Percentiles rank a stretch among this genome's conserved stretches.
Evolutionary conservation across 352 stramenopile genomes (phyloP).

Genomic region (Pythium volutum): DNA sequence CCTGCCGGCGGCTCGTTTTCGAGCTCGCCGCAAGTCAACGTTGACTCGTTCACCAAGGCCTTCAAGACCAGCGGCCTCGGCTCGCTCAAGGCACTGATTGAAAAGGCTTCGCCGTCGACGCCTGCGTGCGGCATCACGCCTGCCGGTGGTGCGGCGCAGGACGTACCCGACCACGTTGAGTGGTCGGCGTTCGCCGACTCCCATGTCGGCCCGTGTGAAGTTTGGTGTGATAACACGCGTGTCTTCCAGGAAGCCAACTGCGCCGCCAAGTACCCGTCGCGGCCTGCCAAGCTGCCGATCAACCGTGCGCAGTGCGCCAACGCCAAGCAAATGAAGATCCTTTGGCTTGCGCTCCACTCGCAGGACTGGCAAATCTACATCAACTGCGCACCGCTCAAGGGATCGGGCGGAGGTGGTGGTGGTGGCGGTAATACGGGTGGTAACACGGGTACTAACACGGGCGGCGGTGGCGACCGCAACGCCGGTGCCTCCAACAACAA

Average conservation of each 20-base stretch:
- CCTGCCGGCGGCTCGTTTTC: conserved; percentile 43
- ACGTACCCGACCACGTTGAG: conserved; percentile 24
- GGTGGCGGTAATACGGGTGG: neutral
- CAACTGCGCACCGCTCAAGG: conserved; percentile 28
- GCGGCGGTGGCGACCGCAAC: conserved; percentile 1
- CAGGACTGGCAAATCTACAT: conserved; percentile 34
- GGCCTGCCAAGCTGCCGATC: conserved; percentile 24
- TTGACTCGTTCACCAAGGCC: conserved; percentile 24
- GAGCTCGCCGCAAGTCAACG: conserved; percentile 25
- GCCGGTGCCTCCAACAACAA: conserved; percentile 3
- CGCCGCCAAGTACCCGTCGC: conserved; percentile 17
- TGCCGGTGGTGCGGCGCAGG: neutral
- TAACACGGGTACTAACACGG: too few species aligned
- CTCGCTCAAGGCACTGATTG: conserved; percentile 25
- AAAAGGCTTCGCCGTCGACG: conserved; percentile 23
- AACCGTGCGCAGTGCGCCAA: conserved; percentile 26
- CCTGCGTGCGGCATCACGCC: conserved; percentile 20
- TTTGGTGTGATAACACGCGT: conserved; percentile 34
- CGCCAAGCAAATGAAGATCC: conserved; percentile 21
- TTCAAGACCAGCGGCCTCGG: conserved; percentile 25
- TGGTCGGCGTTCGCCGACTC: conserved; percentile 28
- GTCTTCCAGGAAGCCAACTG: conserved; percentile 32
- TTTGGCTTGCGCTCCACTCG: conserved; percentile 33
- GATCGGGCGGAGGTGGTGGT: neutral
- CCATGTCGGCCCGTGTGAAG: conserved; percentile 29